Percentiles rank a stretch among this genome's conserved stretches.
phyloP scores from a whole-genome alignment of 768 basidiomycete genomes.

The Boletellus ananas region DNA sequence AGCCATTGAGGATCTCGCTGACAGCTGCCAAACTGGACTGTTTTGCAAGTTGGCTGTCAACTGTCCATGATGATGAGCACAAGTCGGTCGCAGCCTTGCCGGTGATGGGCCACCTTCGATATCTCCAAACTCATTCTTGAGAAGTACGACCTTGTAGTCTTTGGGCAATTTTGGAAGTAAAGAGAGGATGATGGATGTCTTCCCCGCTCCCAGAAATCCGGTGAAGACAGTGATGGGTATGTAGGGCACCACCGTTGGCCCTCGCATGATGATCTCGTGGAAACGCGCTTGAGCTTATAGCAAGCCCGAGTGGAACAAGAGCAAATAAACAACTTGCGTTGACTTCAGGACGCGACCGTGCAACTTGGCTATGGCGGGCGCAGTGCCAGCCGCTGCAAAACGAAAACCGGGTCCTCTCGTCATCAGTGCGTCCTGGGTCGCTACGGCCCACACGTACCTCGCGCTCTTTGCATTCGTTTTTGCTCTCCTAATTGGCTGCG shows the following conservation, averaged over 20 bases:
- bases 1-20: conserved; percentile 94
- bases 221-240: conserved; percentile 95
- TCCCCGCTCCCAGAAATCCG: conserved; percentile 86
- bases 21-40: conserved; percentile 83
- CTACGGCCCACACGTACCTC: conserved; percentile 61
- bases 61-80: conserved; percentile 35
- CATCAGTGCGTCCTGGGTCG: conserved; percentile 51
- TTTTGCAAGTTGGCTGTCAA: conserved; percentile 87
- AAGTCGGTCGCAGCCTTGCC: not conserved
- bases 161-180: conserved; percentile 77
- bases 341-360: not conserved
- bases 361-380: conserved; percentile 15
- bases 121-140: conserved; percentile 98
- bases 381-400: not conserved
- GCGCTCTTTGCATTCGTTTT: conserved; percentile 60
- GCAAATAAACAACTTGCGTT: conserved; percentile 2
- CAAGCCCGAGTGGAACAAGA: too few relatives aligned
- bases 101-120: conserved; percentile 57
- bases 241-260: conserved; percentile 3
- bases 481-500: conserved; percentile 61
- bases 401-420: conserved; percentile 16
- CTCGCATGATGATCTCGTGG: conserved; percentile 7
- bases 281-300: too few relatives aligned
- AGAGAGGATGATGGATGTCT: conserved; percentile 78
- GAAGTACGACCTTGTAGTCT: conserved; percentile 82